These are phyloP conservation scores for Diaporthe citri DNA, from an alignment of 2,329 filamentous ascomycete genomes.

Conservation along the genomic window DNA sequence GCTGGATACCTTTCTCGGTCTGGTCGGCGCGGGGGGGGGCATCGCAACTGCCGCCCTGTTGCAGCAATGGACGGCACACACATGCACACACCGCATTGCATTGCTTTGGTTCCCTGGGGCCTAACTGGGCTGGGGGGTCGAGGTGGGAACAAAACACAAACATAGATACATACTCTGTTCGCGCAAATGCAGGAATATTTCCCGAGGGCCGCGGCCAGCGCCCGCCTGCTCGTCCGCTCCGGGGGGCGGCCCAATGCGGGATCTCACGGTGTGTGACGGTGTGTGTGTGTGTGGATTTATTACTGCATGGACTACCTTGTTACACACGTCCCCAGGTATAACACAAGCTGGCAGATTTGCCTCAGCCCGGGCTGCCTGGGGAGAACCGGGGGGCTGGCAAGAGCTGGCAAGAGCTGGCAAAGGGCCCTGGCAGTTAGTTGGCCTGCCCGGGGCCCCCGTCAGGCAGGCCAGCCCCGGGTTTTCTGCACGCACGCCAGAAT, in stretches of 20 bases:
- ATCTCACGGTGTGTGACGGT: neutral
- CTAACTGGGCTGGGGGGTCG: no score
- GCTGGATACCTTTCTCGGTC: neutral
- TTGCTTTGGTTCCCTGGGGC: neutral
- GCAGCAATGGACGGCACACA: constrained; percentile 9
- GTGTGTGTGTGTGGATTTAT: neutral
- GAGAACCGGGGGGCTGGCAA: neutral
- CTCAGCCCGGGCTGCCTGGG: neutral
- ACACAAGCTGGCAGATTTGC: neutral
- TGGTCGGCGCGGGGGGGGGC: neutral
- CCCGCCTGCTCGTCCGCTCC: neutral
- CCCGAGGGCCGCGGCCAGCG: constrained; percentile 4
- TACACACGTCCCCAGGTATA: neutral
- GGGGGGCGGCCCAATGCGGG: neutral
- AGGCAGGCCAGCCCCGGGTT: constrained; percentile 19
- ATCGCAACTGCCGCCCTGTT: constrained; percentile 21
- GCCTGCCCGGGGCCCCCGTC: constrained; percentile 5
- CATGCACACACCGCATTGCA: constrained; percentile 9
- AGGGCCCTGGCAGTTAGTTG: neutral
- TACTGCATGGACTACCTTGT: neutral
- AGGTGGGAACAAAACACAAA: no score
- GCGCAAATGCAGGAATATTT: neutral
- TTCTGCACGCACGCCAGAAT: neutral
- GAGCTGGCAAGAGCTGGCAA: neutral
- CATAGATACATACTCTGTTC: neutral